Percentiles rank a stretch among this genome's conserved stretches.
Evolutionary conservation across 106 monocot species (phyloP).

Genomic region (Hemerocallis citrina): DNA sequence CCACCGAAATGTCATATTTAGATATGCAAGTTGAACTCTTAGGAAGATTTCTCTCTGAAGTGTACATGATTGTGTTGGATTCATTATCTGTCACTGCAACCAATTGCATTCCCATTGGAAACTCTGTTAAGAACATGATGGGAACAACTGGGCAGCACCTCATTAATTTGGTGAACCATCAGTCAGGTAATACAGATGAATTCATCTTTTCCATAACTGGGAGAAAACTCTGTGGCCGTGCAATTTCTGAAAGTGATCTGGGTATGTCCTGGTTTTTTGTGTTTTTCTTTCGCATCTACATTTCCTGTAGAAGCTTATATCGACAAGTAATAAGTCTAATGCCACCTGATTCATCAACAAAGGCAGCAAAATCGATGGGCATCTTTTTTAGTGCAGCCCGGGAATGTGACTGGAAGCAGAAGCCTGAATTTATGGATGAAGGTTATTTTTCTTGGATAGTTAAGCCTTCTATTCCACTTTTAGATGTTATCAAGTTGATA

Average conservation of each 20-base stretch:
- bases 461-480: conserved; percentile 45
- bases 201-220: conserved; percentile 47
- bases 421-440: conserved; percentile 21
- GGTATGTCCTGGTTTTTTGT: conserved; percentile 49
- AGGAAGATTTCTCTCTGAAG: conserved; percentile 60
- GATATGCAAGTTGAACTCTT: conserved; percentile 37
- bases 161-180: conserved; percentile 27
- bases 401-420: conserved; percentile 48
- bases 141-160: conserved; percentile 34
- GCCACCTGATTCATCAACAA: conserved; percentile 53
- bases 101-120: conserved; percentile 65
- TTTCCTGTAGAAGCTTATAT: conserved; percentile 71
- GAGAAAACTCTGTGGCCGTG: conserved; percentile 15
- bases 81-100: conserved; percentile 57
- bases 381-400: conserved; percentile 29
- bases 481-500: conserved; percentile 28
- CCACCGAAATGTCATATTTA: conserved; percentile 11
- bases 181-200: conserved; percentile 21
- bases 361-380: conserved; percentile 52
- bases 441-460: conserved; percentile 81
- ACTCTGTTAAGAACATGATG: conserved; percentile 53
- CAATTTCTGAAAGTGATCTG: conserved; percentile 11
- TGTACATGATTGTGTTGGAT: conserved; percentile 55
- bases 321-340: conserved; percentile 55
- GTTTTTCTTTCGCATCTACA: conserved; percentile 71